Conservation (phyloP, 192 early-diverging fungal species). For the Backusella psychrophila region DNA sequence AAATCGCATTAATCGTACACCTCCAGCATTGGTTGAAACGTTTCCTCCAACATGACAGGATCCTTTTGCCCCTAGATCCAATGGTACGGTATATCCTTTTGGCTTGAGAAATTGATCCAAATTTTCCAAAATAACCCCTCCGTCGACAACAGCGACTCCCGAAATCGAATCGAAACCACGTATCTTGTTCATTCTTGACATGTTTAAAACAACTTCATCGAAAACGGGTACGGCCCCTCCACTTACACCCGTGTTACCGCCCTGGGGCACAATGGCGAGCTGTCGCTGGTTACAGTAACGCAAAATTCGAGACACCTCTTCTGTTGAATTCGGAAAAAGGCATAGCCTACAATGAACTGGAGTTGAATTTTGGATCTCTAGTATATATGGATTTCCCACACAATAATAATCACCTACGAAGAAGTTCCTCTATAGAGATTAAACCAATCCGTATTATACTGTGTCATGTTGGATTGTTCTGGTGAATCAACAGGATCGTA, state of each 20-base stretch:
- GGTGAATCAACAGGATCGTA: constrained; percentile 39
- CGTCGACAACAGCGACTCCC: constrained; percentile 83
- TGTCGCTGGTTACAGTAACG: constrained; percentile 81
- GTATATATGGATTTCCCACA: neutral
- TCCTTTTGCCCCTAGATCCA: constrained; percentile 84
- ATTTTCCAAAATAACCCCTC: constrained; percentile 86
- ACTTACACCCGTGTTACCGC: constrained; percentile 94
- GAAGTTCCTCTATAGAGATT: constrained; percentile 86
- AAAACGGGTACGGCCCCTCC: constrained; percentile 93
- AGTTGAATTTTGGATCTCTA: neutral
- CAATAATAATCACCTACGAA: constrained; percentile 5
- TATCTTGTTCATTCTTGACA: constrained; percentile 74
- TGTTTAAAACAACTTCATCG: constrained; percentile 89
- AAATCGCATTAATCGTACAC: constrained; percentile 89
- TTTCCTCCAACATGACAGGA: constrained; percentile 98
- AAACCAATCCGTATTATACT: constrained; percentile 88
- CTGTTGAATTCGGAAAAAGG: constrained; percentile 77
- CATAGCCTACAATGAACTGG: constrained; percentile 48
- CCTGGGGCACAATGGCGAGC: constrained; percentile 94
- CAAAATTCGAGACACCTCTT: constrained; percentile 79
- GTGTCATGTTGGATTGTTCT: constrained; percentile 46
- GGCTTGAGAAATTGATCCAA: constrained; percentile 83
- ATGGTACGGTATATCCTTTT: constrained; percentile 81
- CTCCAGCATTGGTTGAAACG: constrained; percentile 96
- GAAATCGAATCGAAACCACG: constrained; percentile 66